phyloP scores from a whole-genome alignment of 192 early-diverging fungal genomes.

The Mortierella claussenii region DNA sequence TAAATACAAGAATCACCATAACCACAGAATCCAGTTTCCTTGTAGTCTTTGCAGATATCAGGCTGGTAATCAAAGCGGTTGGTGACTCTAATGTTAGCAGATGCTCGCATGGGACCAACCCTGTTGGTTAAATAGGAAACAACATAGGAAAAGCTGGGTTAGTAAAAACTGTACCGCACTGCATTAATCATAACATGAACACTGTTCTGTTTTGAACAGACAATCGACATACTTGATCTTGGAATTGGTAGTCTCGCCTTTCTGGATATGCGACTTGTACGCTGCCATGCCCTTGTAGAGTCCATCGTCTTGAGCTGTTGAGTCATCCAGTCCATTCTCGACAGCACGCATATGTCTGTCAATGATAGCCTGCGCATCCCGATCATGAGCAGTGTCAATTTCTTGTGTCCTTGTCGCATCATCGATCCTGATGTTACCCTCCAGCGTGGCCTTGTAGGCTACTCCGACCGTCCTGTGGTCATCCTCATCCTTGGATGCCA shows the following conservation, averaged over 20 bases:
- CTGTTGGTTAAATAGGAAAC: conserved; percentile 36
- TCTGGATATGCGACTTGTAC: conserved; percentile 71
- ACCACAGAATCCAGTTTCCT: conserved; percentile 94
- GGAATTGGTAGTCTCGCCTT: conserved; percentile 67
- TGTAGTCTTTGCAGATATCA: conserved; percentile 99
- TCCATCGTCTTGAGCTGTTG: conserved; percentile 59
- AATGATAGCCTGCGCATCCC: conserved; percentile 53
- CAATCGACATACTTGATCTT: conserved; percentile 54
- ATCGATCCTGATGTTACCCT: conserved; percentile 43
- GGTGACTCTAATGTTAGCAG: conserved; percentile 81
- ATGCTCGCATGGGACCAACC: conserved; percentile 78
- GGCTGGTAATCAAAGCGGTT: conserved; percentile 96
- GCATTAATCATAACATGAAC: too few relatives aligned
- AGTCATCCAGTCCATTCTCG: conserved; percentile 43
- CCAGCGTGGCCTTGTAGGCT: conserved; percentile 48
- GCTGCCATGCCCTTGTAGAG: conserved; percentile 74
- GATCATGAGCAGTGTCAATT: conserved; percentile 58
- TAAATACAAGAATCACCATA: conserved; percentile 98
- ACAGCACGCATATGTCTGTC: conserved; percentile 57
- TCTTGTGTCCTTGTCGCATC: conserved; percentile 46
- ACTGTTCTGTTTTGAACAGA: too few relatives aligned
- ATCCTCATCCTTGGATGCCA: conserved; percentile 33
- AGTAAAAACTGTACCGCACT: too few relatives aligned
- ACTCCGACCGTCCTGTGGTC: conserved; percentile 48
- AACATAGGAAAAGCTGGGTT: conserved; percentile 3